Percentiles rank a stretch among this genome's conserved stretches.
Conservation (phyloP, 2,329 filamentous ascomycete species). For the Colletotrichum nymphaeae region DNA sequence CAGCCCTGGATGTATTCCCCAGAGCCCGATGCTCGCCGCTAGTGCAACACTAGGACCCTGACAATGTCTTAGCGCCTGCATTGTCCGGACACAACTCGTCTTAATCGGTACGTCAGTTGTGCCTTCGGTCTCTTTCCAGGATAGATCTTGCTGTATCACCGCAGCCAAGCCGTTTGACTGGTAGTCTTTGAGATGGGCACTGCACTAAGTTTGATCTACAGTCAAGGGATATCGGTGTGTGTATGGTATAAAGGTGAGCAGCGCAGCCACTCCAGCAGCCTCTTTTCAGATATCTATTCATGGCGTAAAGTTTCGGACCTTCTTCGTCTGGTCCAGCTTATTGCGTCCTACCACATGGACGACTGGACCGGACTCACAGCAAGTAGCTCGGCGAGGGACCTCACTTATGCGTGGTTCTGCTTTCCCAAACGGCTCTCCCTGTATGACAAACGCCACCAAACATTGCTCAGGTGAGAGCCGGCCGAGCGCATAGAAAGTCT, state of each 20-base stretch:
- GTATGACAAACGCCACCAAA: background rate
- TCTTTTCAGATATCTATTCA: background rate
- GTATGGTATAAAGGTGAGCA: background rate
- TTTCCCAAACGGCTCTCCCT: background rate
- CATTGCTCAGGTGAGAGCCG: background rate
- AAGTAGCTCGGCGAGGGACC: background rate
- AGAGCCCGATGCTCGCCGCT: slow-evolving; percentile 7
- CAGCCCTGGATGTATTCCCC: background rate
- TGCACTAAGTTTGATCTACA: background rate
- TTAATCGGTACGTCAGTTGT: background rate
- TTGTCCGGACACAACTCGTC: slow-evolving; percentile 7
- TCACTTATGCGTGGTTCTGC: background rate
- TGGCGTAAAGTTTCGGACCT: background rate
- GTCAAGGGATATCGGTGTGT: background rate
- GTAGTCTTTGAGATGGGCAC: background rate
- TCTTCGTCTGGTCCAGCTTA: background rate
- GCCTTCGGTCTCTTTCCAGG: background rate
- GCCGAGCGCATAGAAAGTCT: background rate
- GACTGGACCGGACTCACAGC: background rate
- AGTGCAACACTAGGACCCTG: slow-evolving; percentile 8
- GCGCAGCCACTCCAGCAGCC: background rate
- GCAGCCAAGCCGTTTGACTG: background rate
- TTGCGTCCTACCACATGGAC: background rate
- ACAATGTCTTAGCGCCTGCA: slow-evolving; percentile 21
- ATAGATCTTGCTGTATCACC: background rate